phyloP scores from a whole-genome alignment of 495 filamentous ascomycete species.

The Bombardia bombarda region DNA sequence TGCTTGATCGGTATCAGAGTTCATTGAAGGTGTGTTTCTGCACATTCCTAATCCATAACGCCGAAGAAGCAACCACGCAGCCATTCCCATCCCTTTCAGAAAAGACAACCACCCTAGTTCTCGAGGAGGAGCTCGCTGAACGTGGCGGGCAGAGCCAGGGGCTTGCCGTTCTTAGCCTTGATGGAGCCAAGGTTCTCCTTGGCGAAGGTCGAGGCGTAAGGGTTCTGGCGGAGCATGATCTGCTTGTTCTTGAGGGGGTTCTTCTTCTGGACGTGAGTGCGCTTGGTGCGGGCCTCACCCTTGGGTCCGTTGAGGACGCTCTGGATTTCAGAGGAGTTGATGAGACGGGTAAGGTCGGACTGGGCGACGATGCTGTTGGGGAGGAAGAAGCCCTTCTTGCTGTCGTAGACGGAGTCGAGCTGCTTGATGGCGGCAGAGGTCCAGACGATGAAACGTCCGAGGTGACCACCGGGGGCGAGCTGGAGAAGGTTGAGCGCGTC shows the following conservation, averaged over 20 bases:
- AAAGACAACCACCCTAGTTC: conserved; percentile 19
- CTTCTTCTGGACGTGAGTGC: conserved; percentile 91
- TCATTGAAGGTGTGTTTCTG: conserved; percentile 22
- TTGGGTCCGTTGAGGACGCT: conserved; percentile 80
- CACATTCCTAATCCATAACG: conserved; percentile 33
- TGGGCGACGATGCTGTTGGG: conserved; percentile 82
- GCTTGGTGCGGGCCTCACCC: conserved; percentile 87
- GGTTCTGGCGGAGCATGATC: conserved; percentile 92
- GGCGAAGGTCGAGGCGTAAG: conserved; percentile 80
- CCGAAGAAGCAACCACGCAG: conserved; percentile 25
- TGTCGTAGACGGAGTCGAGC: conserved; percentile 92
- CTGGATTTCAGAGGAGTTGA: conserved; percentile 98
- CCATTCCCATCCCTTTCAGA: conserved; percentile 13
- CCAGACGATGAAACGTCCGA: conserved; percentile 99
- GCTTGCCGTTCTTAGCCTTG: conserved; percentile 33
- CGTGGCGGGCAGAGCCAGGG: conserved; percentile 19
- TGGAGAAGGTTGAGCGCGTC: conserved; percentile 96
- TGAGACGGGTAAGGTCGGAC: conserved; percentile 88
- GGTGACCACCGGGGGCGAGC: conserved; percentile 96
- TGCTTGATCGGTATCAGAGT: conserved; percentile 25
- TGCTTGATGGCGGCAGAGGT: conserved; percentile 93
- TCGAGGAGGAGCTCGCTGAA: conserved; percentile 35
- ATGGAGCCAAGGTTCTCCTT: conserved; percentile 51
- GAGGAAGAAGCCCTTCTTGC: conserved; percentile 97
- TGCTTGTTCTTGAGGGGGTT: conserved; percentile 98